A percentile compares a stretch with the other conserved stretches of the same genome.
These are phyloP conservation scores for Cenchrus fungigraminus DNA, from an alignment of 176 grass and related monocot species.

Conservation along the genomic window DNA sequence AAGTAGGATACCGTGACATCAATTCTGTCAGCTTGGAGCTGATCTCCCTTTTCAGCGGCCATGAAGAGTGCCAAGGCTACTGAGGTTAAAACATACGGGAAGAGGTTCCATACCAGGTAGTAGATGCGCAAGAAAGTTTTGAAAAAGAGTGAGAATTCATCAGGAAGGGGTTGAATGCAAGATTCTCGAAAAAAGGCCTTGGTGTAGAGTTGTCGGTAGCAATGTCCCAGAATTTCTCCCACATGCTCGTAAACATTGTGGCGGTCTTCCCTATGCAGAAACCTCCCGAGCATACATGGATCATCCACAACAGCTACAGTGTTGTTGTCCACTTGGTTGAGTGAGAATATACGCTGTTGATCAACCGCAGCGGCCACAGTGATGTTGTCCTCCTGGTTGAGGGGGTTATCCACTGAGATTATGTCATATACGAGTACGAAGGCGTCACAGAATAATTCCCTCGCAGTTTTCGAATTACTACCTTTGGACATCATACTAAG, in stretches of 20 bases:
- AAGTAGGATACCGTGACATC: background rate
- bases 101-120: no score
- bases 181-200: background rate
- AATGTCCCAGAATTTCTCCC: background rate
- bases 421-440: accelerated
- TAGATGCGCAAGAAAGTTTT: no score
- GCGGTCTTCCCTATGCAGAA: background rate
- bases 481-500: background rate
- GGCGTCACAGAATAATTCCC: no score
- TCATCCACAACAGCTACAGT: background rate
- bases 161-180: no score
- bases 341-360: background rate
- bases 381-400: background rate
- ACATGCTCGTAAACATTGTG: background rate
- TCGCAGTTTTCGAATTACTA: accelerated
- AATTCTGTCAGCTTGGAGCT: background rate
- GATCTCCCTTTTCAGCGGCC: background rate
- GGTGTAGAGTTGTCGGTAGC: background rate
- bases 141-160: no score
- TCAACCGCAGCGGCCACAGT: background rate
- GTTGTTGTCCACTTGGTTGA: background rate
- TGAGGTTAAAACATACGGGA: background rate
- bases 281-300: background rate
- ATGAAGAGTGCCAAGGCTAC: background rate
- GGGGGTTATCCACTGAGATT: background rate